These are phyloP conservation scores for Sclerotiophoma versabilis DNA, from an alignment of 2,329 filamentous ascomycete genomes.

Conservation along the genomic window DNA sequence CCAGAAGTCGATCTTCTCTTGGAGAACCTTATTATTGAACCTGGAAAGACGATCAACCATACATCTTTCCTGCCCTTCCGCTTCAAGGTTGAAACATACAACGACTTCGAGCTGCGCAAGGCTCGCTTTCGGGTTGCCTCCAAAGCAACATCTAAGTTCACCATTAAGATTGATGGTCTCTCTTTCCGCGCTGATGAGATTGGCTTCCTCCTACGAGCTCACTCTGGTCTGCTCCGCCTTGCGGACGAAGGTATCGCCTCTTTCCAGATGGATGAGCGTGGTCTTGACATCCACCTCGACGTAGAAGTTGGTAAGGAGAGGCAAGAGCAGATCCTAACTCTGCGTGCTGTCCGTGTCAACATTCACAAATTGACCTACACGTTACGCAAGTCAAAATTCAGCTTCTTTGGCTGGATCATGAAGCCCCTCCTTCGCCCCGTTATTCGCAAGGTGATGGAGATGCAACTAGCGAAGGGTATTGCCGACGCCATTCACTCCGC, in stretches of 20 bases:
- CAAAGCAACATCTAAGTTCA: slow-evolving; percentile 73
- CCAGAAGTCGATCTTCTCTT: slow-evolving; percentile 85
- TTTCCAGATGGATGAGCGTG: slow-evolving; percentile 84
- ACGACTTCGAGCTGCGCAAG: slow-evolving; percentile 85
- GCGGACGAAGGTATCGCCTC: slow-evolving; percentile 85
- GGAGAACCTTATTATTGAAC: slow-evolving; percentile 90
- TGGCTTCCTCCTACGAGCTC: slow-evolving; percentile 86
- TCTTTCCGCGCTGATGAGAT: slow-evolving; percentile 86
- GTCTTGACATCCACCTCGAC: slow-evolving; percentile 85
- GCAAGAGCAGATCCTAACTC: slow-evolving; percentile 80
- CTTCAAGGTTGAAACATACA: slow-evolving; percentile 81
- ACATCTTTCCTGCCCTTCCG: slow-evolving; percentile 90
- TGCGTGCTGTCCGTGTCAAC: slow-evolving; percentile 77
- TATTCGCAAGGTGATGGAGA: slow-evolving; percentile 79
- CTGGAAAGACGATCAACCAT: slow-evolving; percentile 81
- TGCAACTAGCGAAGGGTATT: slow-evolving; percentile 76
- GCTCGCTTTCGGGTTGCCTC: slow-evolving; percentile 73
- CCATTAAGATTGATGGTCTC: slow-evolving; percentile 80
- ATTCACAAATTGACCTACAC: slow-evolving; percentile 88
- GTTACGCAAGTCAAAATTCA: slow-evolving; percentile 76
- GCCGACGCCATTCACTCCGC: slow-evolving; percentile 72
- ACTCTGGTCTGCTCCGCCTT: slow-evolving; percentile 76
- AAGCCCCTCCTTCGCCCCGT: slow-evolving; percentile 85
- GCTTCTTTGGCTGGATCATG: slow-evolving; percentile 79
- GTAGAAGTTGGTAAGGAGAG: slow-evolving; percentile 80